These are phyloP conservation scores for Persicaria tinctoria DNA, from an alignment of 148 eudicot genomes.

Conservation along the genomic window DNA sequence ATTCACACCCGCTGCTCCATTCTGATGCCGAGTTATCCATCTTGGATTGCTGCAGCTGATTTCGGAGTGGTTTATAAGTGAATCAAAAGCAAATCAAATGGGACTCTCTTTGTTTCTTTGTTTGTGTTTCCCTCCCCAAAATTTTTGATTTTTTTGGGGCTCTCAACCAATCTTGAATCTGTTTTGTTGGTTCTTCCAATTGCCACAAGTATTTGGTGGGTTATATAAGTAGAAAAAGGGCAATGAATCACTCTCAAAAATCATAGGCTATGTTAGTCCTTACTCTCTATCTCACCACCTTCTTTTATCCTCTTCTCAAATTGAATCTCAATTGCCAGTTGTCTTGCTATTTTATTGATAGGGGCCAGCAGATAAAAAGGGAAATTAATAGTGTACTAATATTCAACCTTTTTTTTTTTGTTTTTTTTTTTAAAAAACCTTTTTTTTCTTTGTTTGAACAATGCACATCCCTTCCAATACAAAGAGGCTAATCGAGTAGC, in stretches of 20 bases:
- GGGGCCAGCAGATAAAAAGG: not conserved
- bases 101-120: not conserved
- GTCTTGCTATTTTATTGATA: slow-evolving; percentile 4
- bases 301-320: slow-evolving; percentile 1
- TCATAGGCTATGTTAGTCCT: slow-evolving; percentile 10
- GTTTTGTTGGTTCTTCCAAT: too few species aligned
- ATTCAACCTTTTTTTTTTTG: not conserved
- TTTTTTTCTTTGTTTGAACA: not conserved
- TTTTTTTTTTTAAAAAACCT: not conserved
- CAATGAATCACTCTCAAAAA: slow-evolving; percentile 4
- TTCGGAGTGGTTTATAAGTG: not conserved
- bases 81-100: not conserved
- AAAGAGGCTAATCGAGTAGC: too few species aligned
- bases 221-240: slow-evolving; percentile 7
- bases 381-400: not conserved
- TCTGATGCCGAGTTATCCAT: slow-evolving; percentile 12
- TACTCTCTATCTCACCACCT: not conserved
- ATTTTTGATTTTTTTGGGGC: too few species aligned
- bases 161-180: too few species aligned
- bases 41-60: too few species aligned
- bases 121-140: not conserved
- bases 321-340: slow-evolving; percentile 7
- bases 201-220: not conserved
- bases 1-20: slow-evolving; percentile 15
- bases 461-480: too few species aligned